These are phyloP conservation scores for Fagopyrum tataricum DNA, from an alignment of 148 eudicot genomes.

Conservation along the genomic window DNA sequence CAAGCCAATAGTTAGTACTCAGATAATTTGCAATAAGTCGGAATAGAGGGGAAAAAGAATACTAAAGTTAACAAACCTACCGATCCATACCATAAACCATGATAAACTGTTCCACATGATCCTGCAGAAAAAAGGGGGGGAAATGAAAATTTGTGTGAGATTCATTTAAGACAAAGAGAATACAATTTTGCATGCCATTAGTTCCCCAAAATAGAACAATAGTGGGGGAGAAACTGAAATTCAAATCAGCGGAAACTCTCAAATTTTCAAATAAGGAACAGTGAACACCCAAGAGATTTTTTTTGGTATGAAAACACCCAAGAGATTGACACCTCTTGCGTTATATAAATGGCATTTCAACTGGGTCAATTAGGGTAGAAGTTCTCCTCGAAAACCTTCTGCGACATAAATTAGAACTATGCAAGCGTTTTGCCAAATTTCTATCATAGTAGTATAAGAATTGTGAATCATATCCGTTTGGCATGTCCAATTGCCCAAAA, in stretches of 20 bases:
- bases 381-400: not conserved
- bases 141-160: conserved; percentile 6
- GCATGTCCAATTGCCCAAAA: not conserved
- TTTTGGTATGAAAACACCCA: too few relatives aligned
- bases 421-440: not conserved
- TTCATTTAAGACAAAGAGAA: not conserved
- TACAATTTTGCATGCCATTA: not conserved
- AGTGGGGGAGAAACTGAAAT: not conserved
- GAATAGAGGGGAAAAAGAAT: conserved; percentile 13
- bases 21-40: not conserved
- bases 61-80: conserved; percentile 40
- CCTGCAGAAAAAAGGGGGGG: conserved; percentile 40
- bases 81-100: conserved; percentile 96
- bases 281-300: conserved; percentile 3
- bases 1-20: not conserved
- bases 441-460: not conserved
- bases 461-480: not conserved
- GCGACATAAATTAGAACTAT: not conserved
- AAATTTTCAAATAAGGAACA: not conserved
- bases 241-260: not conserved
- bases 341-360: not conserved
- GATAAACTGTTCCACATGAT: conserved; percentile 97
- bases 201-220: not conserved
- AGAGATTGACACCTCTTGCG: conserved; percentile 1
- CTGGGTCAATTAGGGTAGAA: not conserved